Conservation (phyloP, 768 basidiomycete species). For the Suillus lakei region DNA sequence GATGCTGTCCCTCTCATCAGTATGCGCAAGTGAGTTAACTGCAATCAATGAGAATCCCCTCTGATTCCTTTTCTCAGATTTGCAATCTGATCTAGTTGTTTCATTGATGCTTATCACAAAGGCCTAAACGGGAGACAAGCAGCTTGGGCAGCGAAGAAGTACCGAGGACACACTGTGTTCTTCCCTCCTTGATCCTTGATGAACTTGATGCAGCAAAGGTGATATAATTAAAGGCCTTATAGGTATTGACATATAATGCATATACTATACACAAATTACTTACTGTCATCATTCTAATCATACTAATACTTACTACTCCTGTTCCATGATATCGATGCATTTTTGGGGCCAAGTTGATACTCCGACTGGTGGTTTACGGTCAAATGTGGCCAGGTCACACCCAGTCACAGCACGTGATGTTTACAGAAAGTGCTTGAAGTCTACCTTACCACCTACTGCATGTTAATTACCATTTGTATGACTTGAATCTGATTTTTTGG, state of each 20-base stretch:
- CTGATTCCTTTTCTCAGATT: neutral
- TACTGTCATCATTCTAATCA: neutral
- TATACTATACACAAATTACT: neutral
- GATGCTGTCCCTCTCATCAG: constrained; percentile 30
- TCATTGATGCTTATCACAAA: constrained; percentile 8
- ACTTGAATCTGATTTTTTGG: no score
- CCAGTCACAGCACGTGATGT: constrained; percentile 9
- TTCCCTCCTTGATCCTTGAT: constrained; percentile 17
- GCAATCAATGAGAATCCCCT: neutral
- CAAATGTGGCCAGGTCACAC: constrained; percentile 1
- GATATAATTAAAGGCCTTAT: neutral
- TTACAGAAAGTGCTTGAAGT: neutral
- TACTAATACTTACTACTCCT: neutral
- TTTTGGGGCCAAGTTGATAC: no score
- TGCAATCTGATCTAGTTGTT: neutral
- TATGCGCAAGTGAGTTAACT: constrained; percentile 31
- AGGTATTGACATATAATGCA: no score
- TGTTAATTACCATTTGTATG: no score
- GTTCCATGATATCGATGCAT: neutral
- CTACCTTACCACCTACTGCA: constrained; percentile 1
- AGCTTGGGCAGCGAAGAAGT: constrained; percentile 30
- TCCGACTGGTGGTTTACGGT: neutral
- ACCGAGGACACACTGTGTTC: constrained; percentile 19
- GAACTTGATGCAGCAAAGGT: constrained; percentile 1
- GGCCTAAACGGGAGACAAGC: constrained; percentile 17